phyloP scores from a whole-genome alignment of 176 grass and related monocot genomes.

The Rhynchospora tenuis region DNA sequence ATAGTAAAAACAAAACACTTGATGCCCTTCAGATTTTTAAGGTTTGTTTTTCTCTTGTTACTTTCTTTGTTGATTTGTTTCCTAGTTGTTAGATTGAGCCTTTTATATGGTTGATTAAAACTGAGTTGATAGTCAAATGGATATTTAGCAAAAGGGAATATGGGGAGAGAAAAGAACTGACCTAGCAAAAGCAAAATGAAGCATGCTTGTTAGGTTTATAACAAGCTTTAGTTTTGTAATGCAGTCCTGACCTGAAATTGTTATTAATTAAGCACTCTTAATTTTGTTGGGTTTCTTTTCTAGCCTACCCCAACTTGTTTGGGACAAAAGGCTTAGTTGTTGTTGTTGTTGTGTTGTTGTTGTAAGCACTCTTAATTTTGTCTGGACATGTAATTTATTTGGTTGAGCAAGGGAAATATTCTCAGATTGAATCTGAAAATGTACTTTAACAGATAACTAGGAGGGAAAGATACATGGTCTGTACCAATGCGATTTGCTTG shows the following conservation, averaged over 20 bases:
- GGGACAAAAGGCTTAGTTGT: no score
- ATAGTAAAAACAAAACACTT: slow-evolving; percentile 75
- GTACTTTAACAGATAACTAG: not conserved
- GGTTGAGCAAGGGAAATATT: not conserved
- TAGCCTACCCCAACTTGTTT: no score
- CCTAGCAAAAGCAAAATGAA: not conserved
- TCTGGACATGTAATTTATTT: not conserved
- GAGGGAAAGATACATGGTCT: not conserved
- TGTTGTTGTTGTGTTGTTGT: no score
- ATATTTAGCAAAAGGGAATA: not conserved
- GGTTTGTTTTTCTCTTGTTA: slow-evolving; percentile 26
- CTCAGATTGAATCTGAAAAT: not conserved
- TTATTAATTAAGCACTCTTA: not conserved
- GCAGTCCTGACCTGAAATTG: not conserved
- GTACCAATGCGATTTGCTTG: not conserved
- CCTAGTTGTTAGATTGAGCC: not conserved
- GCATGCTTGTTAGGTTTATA: not conserved
- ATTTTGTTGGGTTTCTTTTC: no score
- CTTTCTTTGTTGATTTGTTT: not conserved
- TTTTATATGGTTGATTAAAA: not conserved
- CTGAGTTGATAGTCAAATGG: not conserved
- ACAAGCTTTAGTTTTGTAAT: not conserved
- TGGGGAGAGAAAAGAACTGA: not conserved
- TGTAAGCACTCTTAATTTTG: not conserved
- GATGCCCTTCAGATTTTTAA: slow-evolving; percentile 92